These are phyloP conservation scores for Astragalus membranaceus DNA, from an alignment of 306 rosid genomes.

Conservation along the genomic window DNA sequence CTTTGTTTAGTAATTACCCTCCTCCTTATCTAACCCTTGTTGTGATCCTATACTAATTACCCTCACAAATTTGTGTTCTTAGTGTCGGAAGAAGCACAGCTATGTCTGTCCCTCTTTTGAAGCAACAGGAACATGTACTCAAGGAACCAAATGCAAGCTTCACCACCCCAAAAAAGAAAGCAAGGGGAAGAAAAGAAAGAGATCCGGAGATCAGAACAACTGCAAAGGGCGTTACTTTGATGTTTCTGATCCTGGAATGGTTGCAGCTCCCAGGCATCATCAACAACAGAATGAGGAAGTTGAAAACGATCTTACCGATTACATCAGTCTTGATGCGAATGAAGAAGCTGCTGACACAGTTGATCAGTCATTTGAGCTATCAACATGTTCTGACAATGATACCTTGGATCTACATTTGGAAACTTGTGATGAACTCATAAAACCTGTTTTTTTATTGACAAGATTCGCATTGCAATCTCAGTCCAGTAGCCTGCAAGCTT, in stretches of 20 bases:
- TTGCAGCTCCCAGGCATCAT: conserved; percentile 22
- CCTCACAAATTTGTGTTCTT: conserved; percentile 25
- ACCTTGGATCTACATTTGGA: conserved; percentile 34
- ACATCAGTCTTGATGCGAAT: conserved; percentile 45
- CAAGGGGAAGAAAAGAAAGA: conserved; percentile 71
- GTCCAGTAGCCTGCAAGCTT: conserved; percentile 18
- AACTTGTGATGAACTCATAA: conserved; percentile 45
- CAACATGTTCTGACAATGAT: conserved; percentile 31
- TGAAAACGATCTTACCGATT: conserved; percentile 41
- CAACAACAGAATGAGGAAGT: conserved; percentile 14
- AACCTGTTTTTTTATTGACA: conserved; percentile 47
- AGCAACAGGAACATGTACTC: conserved; percentile 71
- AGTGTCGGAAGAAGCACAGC: conserved; percentile 98
- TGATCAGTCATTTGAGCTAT: conserved; percentile 24
- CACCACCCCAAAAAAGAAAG: conserved; percentile 69
- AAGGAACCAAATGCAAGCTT: conserved; percentile 75
- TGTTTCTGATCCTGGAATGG: conserved; percentile 28
- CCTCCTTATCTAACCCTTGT: not conserved
- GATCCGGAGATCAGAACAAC: conserved; percentile 40
- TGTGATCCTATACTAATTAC: conserved; percentile 19
- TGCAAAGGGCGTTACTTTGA: conserved; percentile 59
- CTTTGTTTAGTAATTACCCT: not conserved
- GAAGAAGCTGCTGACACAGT: conserved; percentile 35
- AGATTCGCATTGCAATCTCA: conserved; percentile 6
- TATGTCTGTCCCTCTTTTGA: conserved; percentile 71